Base-by-base conservation (phyloP, 768 basidiomycete genomes). In the Roridomyces roridus region DNA sequence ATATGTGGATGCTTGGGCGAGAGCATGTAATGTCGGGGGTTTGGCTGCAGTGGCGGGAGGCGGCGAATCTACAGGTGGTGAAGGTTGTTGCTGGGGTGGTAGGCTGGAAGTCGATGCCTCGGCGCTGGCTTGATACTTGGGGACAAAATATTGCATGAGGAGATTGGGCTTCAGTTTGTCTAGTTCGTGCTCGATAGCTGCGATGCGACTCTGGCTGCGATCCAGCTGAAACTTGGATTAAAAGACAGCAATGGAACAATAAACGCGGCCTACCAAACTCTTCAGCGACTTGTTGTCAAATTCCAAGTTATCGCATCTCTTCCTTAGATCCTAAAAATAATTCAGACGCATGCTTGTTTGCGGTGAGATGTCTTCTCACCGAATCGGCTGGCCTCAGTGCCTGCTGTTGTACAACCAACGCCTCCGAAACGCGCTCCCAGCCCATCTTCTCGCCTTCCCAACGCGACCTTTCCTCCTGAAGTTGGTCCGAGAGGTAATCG, bases 341-440 rank as follows among this genome's bases (percentile, higher is more conserved):
- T 51, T 57, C n/a, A 36, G 37, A 26, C 26, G 1, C 18, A 36
- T 39, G 18, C 23, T 40, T 24, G 7, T 11, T 15, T 21, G 26
- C 20, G 11, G 3, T 12, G n/a, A 2, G 21, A 31, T 25, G 11
- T 10, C 18, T 31, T 31, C 76, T 59, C 43, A 84, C 85, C 69
- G 85, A 81, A 46, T 80, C 76, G 53, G 71, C 78, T 6, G 72
- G 69, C n/a, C 14, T 64, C 59, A 15, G 63, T 67, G 6, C n/a
- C 73, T 69, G 39, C 71, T 79, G 74, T 41, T 81, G 82, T 3
- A 75, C 67, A 51, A 89, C 75, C 31, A 92, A 74, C 8, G 86
- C 88, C 60, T 91, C 89, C 1, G 88, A 83, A 62, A 80, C 84
- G 51, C 89, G 75, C 5, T 78, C 80, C 86, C 89, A 92, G 3